Base-by-base conservation (phyloP, 805 yeast genomes). In the Scheffersomyces amazonensis region DNA sequence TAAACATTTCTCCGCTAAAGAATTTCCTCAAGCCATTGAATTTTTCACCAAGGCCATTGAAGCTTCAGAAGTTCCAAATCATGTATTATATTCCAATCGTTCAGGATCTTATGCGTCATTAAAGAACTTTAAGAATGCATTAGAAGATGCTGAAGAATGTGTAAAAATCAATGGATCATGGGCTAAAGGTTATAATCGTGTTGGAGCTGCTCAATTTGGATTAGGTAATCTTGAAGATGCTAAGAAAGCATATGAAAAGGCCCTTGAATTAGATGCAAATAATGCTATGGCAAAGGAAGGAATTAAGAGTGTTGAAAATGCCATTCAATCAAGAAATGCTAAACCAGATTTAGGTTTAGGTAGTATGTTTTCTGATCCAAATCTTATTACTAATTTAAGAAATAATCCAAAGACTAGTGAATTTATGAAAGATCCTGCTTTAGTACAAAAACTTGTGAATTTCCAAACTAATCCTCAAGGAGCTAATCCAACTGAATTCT, bases 111-210 rank as follows among this genome's bases (percentile, higher is more conserved):
- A 83, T 54, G 84, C 97, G 4, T 87, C 96, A 5, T 64, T 81
- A 66, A 80, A 80, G 54, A 68, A 89, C 52, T 93, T 81, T 54
- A 61, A 60, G 16, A 68, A 81, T 42, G 99, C 98, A 3, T 70
- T 88, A 43, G 69, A 72, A 32, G 99, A 93, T 62, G 99, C 98
- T 13, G 66, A 86, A 42, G 78, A 84, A 55, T 85, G 96, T 66
- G 81, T 85, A 37, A 75, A 78, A 53, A 80, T 89, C 64, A 87
- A 86, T 47, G 82, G 89, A 12, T 48, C 83, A 2, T 93, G 98
- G 98, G 89, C 96, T 16, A 93, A 93, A 66, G 99, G 98, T 34
- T 87, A 85, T 71, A 85, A 81, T 55, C 82, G 99, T 64, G 84
- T 85, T 25, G 99, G 87, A 42, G 90, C 97, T 47, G 99, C 99